Percentiles rank a stretch among this genome's conserved stretches.
Conservation (phyloP, 1,139 yeast species). For the Spencermartinsiella ligniputridi region DNA sequence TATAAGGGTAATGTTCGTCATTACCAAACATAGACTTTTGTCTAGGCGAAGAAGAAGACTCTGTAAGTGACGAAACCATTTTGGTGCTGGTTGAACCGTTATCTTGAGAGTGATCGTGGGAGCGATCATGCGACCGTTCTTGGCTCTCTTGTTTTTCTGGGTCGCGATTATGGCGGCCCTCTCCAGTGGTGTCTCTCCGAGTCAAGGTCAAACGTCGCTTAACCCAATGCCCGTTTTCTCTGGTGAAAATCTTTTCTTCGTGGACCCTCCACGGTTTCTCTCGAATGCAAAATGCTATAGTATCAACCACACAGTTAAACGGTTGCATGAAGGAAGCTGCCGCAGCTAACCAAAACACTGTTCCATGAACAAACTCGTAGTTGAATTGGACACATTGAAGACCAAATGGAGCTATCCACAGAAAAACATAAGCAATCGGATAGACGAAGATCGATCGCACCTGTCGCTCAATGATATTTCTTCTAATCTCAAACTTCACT, state of each 20-base stretch:
- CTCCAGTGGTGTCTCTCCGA: slow-evolving; percentile 1
- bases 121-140: background rate
- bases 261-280: slow-evolving; percentile 69
- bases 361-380: slow-evolving; percentile 40
- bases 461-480: slow-evolving; percentile 67
- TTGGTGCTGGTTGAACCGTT: background rate
- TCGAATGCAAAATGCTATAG: slow-evolving; percentile 67
- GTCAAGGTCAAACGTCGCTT: slow-evolving; percentile 10
- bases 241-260: slow-evolving; percentile 27
- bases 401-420: slow-evolving; percentile 82
- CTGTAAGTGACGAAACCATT: background rate
- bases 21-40: background rate
- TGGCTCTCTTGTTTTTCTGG: background rate
- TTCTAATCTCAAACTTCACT: slow-evolving; percentile 55
- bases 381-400: slow-evolving; percentile 57
- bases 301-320: slow-evolving; percentile 71
- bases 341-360: slow-evolving; percentile 61
- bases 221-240: slow-evolving; percentile 16
- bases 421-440: slow-evolving; percentile 72
- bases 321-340: slow-evolving; percentile 77
- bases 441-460: slow-evolving; percentile 77
- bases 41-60: background rate
- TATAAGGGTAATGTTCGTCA: background rate
- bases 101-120: background rate
- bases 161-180: background rate